These are phyloP conservation scores for Torrubiella hemipterigena DNA, from an alignment of 2,329 filamentous ascomycete species.

Conservation along the genomic window DNA sequence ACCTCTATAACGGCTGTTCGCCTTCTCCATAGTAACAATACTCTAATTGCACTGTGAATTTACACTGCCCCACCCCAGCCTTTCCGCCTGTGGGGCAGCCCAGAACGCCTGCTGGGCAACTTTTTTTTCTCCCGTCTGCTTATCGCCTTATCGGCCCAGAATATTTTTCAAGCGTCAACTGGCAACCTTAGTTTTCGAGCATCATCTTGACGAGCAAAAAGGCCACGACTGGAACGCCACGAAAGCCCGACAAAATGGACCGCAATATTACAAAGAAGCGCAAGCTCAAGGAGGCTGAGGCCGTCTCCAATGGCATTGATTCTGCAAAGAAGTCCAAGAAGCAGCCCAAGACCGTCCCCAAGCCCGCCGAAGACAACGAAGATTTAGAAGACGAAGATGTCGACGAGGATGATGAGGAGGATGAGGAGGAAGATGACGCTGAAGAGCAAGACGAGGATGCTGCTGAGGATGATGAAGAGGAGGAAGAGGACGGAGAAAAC, in stretches of 20 bases:
- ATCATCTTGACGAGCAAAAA: background rate
- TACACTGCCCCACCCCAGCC: too few relatives aligned
- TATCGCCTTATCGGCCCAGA: background rate
- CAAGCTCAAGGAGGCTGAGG: conserved; percentile 24
- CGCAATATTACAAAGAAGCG: conserved; percentile 30
- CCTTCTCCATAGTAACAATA: too few relatives aligned
- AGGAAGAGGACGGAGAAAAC: conserved; percentile 16
- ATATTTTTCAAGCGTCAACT: background rate
- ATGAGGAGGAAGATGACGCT: conserved; percentile 15
- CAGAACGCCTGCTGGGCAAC: background rate
- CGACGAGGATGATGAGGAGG: conserved; percentile 13
- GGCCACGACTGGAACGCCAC: background rate
- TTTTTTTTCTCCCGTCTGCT: background rate
- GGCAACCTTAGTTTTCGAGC: background rate
- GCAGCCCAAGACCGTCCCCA: conserved; percentile 21
- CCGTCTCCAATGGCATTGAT: conserved; percentile 13
- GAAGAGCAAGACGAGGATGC: conserved; percentile 13
- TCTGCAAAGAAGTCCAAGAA: conserved; percentile 29
- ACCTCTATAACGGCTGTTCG: too few relatives aligned
- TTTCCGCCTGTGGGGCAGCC: too few relatives aligned
- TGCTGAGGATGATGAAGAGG: conserved; percentile 17
- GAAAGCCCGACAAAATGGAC: conserved; percentile 16
- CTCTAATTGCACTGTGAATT: too few relatives aligned
- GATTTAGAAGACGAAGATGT: conserved; percentile 16
- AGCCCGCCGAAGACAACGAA: conserved; percentile 14